Percentiles rank a stretch among this genome's conserved stretches.
Conservation (phyloP, 345 rosid genomes). For the Lagerstroemia speciosa region DNA sequence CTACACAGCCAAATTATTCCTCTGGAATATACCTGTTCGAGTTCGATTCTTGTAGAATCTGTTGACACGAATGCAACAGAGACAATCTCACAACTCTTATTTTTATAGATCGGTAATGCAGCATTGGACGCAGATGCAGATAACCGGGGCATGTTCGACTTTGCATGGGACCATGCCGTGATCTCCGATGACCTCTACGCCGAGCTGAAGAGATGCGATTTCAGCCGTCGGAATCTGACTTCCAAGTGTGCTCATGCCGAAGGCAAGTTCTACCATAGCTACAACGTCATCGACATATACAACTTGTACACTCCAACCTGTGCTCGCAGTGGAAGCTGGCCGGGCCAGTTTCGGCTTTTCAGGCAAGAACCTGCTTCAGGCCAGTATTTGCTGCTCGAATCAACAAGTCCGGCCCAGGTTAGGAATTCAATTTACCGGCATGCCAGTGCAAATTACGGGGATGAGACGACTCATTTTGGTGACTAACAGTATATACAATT, state of each 20-base stretch:
- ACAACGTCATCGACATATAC: slow-evolving; percentile 60
- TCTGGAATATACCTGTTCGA: neutral
- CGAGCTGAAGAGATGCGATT: slow-evolving; percentile 41
- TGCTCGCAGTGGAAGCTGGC: slow-evolving; percentile 13
- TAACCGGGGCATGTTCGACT: slow-evolving; percentile 46
- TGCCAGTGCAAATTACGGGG: neutral
- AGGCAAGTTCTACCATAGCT: slow-evolving; percentile 35
- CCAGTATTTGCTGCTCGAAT: slow-evolving; percentile 25
- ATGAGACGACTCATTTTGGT: neutral
- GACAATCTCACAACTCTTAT: too few relatives aligned
- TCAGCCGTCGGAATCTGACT: slow-evolving; percentile 19
- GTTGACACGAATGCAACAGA: too few relatives aligned
- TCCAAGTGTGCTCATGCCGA: slow-evolving; percentile 30
- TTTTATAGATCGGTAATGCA: slow-evolving; percentile 67
- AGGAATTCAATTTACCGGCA: neutral
- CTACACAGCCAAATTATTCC: too few relatives aligned
- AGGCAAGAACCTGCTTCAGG: slow-evolving; percentile 28
- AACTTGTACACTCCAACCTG: slow-evolving; percentile 57
- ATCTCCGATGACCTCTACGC: slow-evolving; percentile 55
- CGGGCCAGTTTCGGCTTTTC: slow-evolving; percentile 22
- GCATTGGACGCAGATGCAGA: slow-evolving; percentile 54
- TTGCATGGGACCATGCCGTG: slow-evolving; percentile 67
- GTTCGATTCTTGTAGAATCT: too few relatives aligned
- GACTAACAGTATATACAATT: neutral
- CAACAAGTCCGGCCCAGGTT: slow-evolving; percentile 24